Evolutionary conservation across 2,329 filamentous ascomycete species (phyloP).

Genomic region (Gaeumannomyces tritici): DNA sequence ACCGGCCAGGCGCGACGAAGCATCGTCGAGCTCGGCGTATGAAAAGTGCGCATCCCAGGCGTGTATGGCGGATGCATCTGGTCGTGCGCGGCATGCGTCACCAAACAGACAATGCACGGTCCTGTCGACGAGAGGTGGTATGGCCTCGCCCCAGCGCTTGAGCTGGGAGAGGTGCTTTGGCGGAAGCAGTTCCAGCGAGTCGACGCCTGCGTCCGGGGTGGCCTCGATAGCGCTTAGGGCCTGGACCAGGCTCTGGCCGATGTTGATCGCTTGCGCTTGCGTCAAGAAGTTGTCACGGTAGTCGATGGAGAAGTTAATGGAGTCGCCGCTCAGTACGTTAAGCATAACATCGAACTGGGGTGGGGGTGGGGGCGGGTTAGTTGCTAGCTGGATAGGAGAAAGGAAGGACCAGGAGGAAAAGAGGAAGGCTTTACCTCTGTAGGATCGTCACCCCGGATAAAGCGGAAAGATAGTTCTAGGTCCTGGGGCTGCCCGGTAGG

Average conservation of each 20-base stretch:
- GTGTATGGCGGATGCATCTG: constrained; percentile 17
- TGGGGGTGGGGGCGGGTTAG: not conserved
- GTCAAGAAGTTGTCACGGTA: not conserved
- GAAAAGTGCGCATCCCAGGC: constrained; percentile 22
- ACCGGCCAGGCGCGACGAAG: no score
- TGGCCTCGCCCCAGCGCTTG: not conserved
- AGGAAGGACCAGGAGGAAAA: no score
- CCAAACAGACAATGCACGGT: not conserved
- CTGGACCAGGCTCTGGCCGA: not conserved
- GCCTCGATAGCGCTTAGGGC: not conserved
- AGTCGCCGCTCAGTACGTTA: not conserved
- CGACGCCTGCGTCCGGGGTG: not conserved
- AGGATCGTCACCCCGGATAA: not conserved
- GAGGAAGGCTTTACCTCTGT: not conserved
- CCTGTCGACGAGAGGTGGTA: constrained; percentile 5
- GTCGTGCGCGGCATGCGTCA: constrained; percentile 3
- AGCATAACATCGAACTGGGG: not conserved
- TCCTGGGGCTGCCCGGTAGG: not conserved
- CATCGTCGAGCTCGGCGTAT: no score
- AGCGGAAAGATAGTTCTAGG: not conserved
- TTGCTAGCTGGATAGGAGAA: no score
- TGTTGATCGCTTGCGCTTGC: not conserved
- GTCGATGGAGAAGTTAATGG: not conserved
- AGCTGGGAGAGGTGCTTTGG: not conserved
- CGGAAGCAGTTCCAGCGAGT: not conserved